Evolutionary conservation across 176 grass and related monocot genomes (phyloP).

Genomic region (Zoysia pacifica): DNA sequence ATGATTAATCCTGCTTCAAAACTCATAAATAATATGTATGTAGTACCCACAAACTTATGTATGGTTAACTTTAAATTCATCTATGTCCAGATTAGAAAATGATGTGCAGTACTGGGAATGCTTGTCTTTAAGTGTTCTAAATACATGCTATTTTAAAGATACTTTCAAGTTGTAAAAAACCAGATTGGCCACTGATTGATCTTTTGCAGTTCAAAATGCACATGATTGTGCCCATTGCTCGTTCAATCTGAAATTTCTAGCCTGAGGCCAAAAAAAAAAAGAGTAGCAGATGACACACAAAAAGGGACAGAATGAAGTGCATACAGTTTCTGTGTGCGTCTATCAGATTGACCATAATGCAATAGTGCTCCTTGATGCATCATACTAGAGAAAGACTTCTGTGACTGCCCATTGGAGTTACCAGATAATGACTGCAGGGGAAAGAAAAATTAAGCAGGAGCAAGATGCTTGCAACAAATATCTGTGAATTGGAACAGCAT

Average conservation of each 20-base stretch:
- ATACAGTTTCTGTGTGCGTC: constrained; percentile 51
- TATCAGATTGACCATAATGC: constrained; percentile 36
- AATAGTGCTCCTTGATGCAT: constrained; percentile 30
- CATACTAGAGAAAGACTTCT: constrained; percentile 24
- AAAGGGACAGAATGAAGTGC: constrained; percentile 22
- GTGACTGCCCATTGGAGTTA: constrained; percentile 36
- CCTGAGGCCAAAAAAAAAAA: background rate
- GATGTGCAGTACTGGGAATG: background rate
- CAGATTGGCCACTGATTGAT: background rate
- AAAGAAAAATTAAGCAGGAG: constrained; percentile 17
- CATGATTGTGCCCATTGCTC: constrained; percentile 19
- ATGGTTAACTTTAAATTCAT: background rate
- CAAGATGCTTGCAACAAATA: background rate
- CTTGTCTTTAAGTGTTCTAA: background rate
- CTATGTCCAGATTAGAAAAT: background rate
- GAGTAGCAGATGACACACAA: background rate
- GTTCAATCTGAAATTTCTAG: constrained; percentile 20
- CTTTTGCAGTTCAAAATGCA: background rate
- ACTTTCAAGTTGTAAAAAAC: background rate
- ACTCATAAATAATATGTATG: background rate
- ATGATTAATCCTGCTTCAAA: background rate
- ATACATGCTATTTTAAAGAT: background rate
- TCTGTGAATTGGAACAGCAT: constrained; percentile 11
- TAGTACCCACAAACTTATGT: background rate
- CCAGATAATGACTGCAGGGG: constrained; percentile 32